Evolutionary conservation across 2,329 filamentous ascomycete species (phyloP).

Genomic region (Amylocarpus encephaloides): DNA sequence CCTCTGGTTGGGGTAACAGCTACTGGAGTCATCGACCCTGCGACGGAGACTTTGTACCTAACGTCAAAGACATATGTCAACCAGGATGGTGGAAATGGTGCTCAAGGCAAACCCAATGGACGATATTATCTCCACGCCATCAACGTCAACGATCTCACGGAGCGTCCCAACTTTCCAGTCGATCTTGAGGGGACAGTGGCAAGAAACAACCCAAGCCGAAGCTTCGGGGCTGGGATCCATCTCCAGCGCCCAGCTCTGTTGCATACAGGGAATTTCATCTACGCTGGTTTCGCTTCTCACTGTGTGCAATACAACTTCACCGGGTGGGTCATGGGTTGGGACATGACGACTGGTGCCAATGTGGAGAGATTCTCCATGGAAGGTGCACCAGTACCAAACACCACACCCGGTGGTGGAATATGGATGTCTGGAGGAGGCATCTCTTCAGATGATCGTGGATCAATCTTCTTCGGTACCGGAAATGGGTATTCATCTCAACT

Average conservation of each 20-base stretch:
- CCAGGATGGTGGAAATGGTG: conserved; percentile 29
- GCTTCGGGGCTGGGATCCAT: conserved; percentile 42
- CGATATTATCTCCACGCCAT: conserved; percentile 42
- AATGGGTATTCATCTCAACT: conserved; percentile 45
- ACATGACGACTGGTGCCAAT: conserved; percentile 39
- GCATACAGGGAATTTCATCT: conserved; percentile 41
- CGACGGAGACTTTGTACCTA: conserved; percentile 43
- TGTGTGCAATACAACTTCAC: conserved; percentile 47
- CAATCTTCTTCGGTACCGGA: conserved; percentile 42
- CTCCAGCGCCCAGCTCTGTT: conserved; percentile 42
- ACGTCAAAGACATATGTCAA: conserved; percentile 43
- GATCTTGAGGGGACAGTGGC: conserved; percentile 38
- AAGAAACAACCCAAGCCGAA: conserved; percentile 40
- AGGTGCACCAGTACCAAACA: conserved; percentile 37
- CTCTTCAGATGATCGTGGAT: conserved; percentile 40
- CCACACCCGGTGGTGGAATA: conserved; percentile 37
- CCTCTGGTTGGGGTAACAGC: conserved; percentile 42
- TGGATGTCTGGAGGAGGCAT: conserved; percentile 46
- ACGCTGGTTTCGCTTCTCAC: conserved; percentile 45
- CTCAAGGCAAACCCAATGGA: conserved; percentile 38
- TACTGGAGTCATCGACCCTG: conserved; percentile 46
- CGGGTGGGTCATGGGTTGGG: conserved; percentile 43
- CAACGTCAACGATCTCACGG: conserved; percentile 38
- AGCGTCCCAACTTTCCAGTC: conserved; percentile 38
- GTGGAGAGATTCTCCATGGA: conserved; percentile 40